phyloP scores from a whole-genome alignment of 164 flowering plant genomes.

The Stephania cephalantha region DNA sequence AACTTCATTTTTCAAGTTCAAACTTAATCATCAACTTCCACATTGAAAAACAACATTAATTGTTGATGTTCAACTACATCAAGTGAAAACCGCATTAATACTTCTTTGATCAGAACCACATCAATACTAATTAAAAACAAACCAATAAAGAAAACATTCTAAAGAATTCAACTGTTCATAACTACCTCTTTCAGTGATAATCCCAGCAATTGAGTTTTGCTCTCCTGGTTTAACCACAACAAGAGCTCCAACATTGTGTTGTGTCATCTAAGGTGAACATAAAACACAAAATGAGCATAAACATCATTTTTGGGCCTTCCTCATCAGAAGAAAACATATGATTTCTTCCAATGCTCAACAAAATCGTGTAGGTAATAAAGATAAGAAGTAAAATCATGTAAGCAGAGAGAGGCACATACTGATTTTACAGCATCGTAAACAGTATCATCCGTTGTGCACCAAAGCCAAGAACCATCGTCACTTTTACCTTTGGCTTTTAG shows the following conservation, averaged over 20 bases:
- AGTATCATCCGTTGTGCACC: slow-evolving; percentile 89
- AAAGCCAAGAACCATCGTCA: slow-evolving; percentile 99
- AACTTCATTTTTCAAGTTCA: too few relatives aligned
- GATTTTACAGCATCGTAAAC: slow-evolving; percentile 96
- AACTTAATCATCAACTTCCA: too few relatives aligned
- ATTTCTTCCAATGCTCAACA: background rate
- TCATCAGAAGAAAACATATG: background rate
- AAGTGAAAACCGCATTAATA: too few relatives aligned
- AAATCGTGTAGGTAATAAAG: background rate
- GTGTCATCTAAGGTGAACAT: slow-evolving; percentile 22
- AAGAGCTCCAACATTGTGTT: slow-evolving; percentile 94
- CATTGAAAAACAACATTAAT: background rate
- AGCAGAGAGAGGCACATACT: slow-evolving; percentile 35
- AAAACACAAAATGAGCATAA: background rate
- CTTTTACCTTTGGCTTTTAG: slow-evolving; percentile 73
- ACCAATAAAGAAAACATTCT: background rate
- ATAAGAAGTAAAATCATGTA: background rate
- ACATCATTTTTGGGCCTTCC: too few relatives aligned
- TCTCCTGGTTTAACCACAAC: slow-evolving; percentile 94
- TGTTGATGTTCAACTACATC: background rate
- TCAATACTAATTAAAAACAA: too few relatives aligned
- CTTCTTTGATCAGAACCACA: too few relatives aligned
- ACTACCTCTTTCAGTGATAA: slow-evolving; percentile 94
- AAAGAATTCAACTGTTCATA: background rate
- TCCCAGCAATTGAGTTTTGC: slow-evolving; percentile 80